Evolutionary conservation across 2,329 filamentous ascomycete species (phyloP).

Genomic region (Aspergillus unguis): DNA sequence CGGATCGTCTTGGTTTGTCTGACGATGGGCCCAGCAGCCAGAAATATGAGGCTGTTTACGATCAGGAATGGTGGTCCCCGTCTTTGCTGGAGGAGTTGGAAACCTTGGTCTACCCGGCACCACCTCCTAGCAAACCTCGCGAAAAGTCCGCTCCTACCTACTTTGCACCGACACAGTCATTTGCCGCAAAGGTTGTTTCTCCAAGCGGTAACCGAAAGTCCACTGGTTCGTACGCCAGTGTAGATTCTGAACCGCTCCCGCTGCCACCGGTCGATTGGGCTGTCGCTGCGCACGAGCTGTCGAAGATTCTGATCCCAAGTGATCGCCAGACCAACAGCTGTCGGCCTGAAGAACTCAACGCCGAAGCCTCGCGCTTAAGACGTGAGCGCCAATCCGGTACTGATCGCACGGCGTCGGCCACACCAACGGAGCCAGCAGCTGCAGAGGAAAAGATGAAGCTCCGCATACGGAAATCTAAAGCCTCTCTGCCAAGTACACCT

Average conservation of each 20-base stretch:
- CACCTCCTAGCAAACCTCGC: constrained; percentile 55
- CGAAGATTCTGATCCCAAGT: constrained; percentile 74
- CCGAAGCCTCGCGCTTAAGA: constrained; percentile 61
- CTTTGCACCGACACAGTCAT: constrained; percentile 83
- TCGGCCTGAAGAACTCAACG: constrained; percentile 72
- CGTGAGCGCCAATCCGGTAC: constrained; percentile 61
- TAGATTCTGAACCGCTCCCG: constrained; percentile 55
- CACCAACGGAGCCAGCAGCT: constrained; percentile 18
- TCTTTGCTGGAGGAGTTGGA: constrained; percentile 68
- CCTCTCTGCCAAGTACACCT: constrained; percentile 46
- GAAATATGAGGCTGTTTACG: constrained; percentile 48
- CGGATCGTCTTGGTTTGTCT: constrained; percentile 36
- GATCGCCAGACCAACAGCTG: constrained; percentile 73
- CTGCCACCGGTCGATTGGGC: constrained; percentile 79
- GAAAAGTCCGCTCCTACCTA: constrained; percentile 65
- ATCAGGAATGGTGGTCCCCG: constrained; percentile 69
- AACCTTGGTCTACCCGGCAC: constrained; percentile 50
- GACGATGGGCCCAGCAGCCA: constrained; percentile 10
- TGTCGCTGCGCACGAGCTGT: constrained; percentile 76
- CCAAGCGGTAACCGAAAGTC: constrained; percentile 55
- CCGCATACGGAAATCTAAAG: constrained; percentile 63
- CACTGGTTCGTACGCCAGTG: constrained; percentile 45
- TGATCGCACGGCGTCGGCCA: constrained; percentile 5
- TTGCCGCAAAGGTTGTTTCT: constrained; percentile 72
- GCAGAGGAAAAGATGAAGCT: constrained; percentile 63